Evolutionary conservation across 2,329 filamentous ascomycete genomes (phyloP).

Genomic region (Colletotrichum tanaceti): DNA sequence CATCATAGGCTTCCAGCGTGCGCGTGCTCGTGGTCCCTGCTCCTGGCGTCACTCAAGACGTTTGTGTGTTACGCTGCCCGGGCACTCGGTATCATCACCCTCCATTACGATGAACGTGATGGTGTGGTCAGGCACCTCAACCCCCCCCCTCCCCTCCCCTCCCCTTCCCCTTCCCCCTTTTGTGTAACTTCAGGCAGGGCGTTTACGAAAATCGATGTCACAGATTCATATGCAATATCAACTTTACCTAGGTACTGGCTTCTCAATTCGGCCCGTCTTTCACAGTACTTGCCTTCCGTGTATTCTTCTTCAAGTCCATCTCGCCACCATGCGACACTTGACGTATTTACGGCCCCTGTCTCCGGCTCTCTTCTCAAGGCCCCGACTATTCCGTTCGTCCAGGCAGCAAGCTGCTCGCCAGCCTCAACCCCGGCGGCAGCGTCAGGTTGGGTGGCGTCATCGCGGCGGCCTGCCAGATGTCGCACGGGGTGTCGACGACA

Average conservation of each 20-base stretch:
- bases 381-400: background rate
- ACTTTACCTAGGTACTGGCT: background rate
- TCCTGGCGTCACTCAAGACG: background rate
- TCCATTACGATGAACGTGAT: background rate
- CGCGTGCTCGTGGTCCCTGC: background rate
- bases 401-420: background rate
- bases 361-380: background rate
- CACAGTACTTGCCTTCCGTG: background rate
- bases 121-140: background rate
- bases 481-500: conserved; percentile 16
- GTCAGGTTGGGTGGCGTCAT: background rate
- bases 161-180: background rate
- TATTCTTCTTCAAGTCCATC: background rate
- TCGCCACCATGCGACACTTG: conserved; percentile 8
- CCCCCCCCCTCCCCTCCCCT: too few species aligned
- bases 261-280: background rate
- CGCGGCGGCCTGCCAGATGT: conserved; percentile 20
- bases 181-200: background rate
- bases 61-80: background rate
- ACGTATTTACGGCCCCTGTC: background rate
- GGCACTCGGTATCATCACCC: background rate
- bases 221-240: background rate
- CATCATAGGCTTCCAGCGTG: background rate
- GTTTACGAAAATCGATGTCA: too few species aligned
- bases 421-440: background rate